These are phyloP conservation scores for Xerophyta viscosa DNA, from an alignment of 106 monocot species.

Conservation along the genomic window DNA sequence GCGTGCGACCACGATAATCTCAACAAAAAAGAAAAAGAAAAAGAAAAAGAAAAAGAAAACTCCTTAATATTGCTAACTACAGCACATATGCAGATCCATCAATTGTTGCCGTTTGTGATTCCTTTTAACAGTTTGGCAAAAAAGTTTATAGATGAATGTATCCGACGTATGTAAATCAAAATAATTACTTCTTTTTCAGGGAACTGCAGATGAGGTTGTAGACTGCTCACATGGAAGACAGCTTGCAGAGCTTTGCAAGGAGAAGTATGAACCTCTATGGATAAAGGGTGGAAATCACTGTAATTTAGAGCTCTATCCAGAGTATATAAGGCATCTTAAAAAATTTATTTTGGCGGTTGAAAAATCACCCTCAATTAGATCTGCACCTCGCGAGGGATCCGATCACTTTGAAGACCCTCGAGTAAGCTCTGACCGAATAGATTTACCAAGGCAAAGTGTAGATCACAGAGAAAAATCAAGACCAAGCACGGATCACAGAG, in stretches of 20 bases:
- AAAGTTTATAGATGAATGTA: too few relatives aligned
- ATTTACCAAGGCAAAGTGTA: slow-evolving; percentile 17
- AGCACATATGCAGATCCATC: too few relatives aligned
- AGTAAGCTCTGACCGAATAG: slow-evolving; percentile 14
- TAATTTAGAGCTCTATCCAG: slow-evolving; percentile 70
- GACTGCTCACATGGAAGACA: slow-evolving; percentile 65
- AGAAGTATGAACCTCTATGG: slow-evolving; percentile 81
- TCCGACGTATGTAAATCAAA: too few relatives aligned
- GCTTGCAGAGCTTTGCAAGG: slow-evolving; percentile 58
- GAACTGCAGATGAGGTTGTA: slow-evolving; percentile 68
- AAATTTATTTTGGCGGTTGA: slow-evolving; percentile 56
- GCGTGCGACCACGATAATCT: too few relatives aligned
- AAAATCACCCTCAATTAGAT: slow-evolving; percentile 21
- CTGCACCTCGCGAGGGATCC: slow-evolving; percentile 5
- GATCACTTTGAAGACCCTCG: slow-evolving; percentile 13
- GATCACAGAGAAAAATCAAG: slow-evolving; percentile 31
- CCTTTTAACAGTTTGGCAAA: too few relatives aligned
- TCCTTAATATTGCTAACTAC: too few relatives aligned
- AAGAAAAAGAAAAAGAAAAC: too few relatives aligned
- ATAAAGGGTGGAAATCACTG: slow-evolving; percentile 65
- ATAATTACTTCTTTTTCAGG: slow-evolving; percentile 36
- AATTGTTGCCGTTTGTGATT: too few relatives aligned
- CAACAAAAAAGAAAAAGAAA: too few relatives aligned
- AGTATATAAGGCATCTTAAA: slow-evolving; percentile 62
- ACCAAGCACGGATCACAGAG: slow-evolving; percentile 29